Base-by-base conservation (phyloP, 108 stramenopile species). In the Hondaea fermentalgiana region DNA sequence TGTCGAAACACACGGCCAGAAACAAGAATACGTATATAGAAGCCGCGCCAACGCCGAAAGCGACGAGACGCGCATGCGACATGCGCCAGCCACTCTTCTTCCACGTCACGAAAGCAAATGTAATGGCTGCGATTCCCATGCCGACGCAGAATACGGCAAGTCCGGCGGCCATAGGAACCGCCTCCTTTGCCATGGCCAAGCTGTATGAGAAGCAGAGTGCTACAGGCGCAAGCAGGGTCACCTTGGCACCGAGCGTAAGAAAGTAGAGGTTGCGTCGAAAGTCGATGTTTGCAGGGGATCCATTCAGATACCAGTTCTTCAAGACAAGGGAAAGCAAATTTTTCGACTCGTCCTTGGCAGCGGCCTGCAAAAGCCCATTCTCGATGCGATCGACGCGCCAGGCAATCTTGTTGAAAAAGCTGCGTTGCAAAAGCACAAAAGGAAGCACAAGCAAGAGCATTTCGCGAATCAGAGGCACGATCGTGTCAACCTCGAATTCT, bases 71-170 rank as follows among this genome's bases (percentile, higher is more conserved):
- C 12, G 10, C 8, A 8, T 23, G 45, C 23, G 76, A 83, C 76
- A 83, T 83, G n/a, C 76, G 76, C 76, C 76, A 83, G 51, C 76
- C 76, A 23, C 76, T 83, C 76, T 83, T 1, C 23, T 53, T 83
- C 76, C 76, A 83, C 6, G 76, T 83, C 28, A 53, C 28, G 51
- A 28, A 83, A 55, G 76, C 49, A 23, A 45, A 3, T 25, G 1
- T 17, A 17, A 83, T 83, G 2, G 51, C 19, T 23, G 76, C 51
- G 1, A 83, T 6, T 19, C 49, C 45, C 49, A 53, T 6, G 8
- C 76, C 76, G 25, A 83, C 49, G 51, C 76, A 83, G 51, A 55
- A 83, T 6, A 53, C 45, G 6, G 76, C 45, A 17, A 53, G 45
- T 16, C 76, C 76, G 19, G 76, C 76, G 17, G 76, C 45, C 49